Conservation (phyloP, 2,329 filamentous ascomycete species). For the Trichoderma lentiforme region DNA sequence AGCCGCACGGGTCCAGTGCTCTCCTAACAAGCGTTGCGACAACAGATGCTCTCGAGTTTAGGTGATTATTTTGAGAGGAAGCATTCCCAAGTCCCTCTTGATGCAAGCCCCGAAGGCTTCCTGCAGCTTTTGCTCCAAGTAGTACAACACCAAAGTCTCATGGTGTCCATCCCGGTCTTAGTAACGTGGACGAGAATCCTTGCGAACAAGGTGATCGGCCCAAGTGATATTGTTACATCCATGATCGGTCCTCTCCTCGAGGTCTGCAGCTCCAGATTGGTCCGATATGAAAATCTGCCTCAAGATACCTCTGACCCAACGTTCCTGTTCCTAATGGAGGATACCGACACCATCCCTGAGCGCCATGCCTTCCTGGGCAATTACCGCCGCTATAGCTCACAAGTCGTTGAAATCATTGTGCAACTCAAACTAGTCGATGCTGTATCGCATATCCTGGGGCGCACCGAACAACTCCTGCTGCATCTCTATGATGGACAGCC, state of each 20-base stretch:
- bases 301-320: constrained; percentile 78
- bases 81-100: constrained; percentile 60
- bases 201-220: constrained; percentile 64
- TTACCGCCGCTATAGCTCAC: constrained; percentile 85
- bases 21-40: not conserved
- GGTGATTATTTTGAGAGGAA: constrained; percentile 81
- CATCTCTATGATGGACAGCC: constrained; percentile 71
- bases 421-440: constrained; percentile 79
- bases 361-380: constrained; percentile 94
- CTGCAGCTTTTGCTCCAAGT: constrained; percentile 76
- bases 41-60: constrained; percentile 76
- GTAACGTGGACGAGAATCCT: constrained; percentile 87
- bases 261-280: constrained; percentile 75
- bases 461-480: constrained; percentile 70
- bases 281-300: constrained; percentile 84
- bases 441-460: constrained; percentile 78
- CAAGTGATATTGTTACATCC: constrained; percentile 56
- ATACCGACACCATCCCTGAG: constrained; percentile 92
- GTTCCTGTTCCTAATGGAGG: constrained; percentile 79
- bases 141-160: constrained; percentile 79
- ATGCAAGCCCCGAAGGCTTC: constrained; percentile 68
- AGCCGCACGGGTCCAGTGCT: not conserved
- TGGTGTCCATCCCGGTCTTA: constrained; percentile 88
- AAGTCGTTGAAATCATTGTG: constrained; percentile 84
- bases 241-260: constrained; percentile 76